Conservation (phyloP, 805 yeast species). For the Jamesozyma piceae region DNA sequence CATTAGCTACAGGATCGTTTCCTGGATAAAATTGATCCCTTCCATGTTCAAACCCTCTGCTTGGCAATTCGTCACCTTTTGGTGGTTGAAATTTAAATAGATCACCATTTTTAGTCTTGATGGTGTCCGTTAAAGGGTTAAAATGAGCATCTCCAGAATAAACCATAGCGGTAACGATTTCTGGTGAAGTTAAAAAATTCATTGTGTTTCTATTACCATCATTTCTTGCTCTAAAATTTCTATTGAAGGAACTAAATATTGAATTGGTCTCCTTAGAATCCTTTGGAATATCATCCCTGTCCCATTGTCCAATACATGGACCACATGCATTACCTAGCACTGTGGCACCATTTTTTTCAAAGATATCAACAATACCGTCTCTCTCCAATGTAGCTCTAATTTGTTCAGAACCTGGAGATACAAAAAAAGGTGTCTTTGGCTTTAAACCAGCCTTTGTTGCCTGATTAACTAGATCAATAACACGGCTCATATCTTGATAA, state of each 20-base stretch:
- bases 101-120: constrained; percentile 59
- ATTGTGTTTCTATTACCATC: constrained; percentile 97
- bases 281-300: constrained; percentile 69
- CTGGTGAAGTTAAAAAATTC: constrained; percentile 98
- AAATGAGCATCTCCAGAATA: constrained; percentile 88
- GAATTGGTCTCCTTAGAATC: constrained; percentile 65
- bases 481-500: constrained; percentile 96
- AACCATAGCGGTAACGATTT: constrained; percentile 92
- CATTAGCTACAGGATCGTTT: constrained; percentile 53
- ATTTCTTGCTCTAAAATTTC: constrained; percentile 95
- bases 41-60: constrained; percentile 66
- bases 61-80: constrained; percentile 76
- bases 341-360: constrained; percentile 79
- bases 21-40: constrained; percentile 69
- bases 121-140: constrained; percentile 85
- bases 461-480: constrained; percentile 80
- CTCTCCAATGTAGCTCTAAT: constrained; percentile 94
- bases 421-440: constrained; percentile 86
- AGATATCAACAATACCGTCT: constrained; percentile 78
- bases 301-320: constrained; percentile 99
- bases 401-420: constrained; percentile 97
- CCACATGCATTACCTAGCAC: constrained; percentile 98
- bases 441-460: constrained; percentile 80
- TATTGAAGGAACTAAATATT: constrained; percentile 92
- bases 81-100: constrained; percentile 74